Evolutionary conservation across 805 yeast genomes (phyloP), one percentile per base, ranked within the genome.

Genomic region (Zygoascus bituminiphila): DNA sequence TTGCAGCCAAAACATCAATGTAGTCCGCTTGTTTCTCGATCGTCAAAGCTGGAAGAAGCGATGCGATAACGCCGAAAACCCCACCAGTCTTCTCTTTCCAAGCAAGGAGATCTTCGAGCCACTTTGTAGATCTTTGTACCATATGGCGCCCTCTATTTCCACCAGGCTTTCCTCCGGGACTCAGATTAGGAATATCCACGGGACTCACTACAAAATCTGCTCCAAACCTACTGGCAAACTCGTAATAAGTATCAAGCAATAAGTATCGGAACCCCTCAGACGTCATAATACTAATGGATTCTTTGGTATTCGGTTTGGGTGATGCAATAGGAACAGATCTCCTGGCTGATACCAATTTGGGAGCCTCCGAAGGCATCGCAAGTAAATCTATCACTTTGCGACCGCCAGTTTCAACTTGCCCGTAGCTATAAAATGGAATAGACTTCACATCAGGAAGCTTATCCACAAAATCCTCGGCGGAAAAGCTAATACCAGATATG

Each of bases 381-480:
- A 64, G 47, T 5, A 63, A 36, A 31, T 54, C 58, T 33, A 52
- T 45, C 23, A 26, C 23, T 29, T 36, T 35, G 7, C 33, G 41
- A 12, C 47, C 47, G 10, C 12, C 42, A 15, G 12, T 39, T 4
- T 20, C 41, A 26, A 46, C 29, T 14, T 44, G 37, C 24, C 53
- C 48, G 46, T 38, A 47, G 37, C 35, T 41, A 33, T 51, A 47
- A 22, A 52, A 48, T 6, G 52, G 57, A 23, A 45, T 50, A 21
- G 19, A 2, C 31, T 36, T 38, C 1, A 36, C 29, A n/a, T 42
- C 20, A 19, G 55, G 62, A 38, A 45, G 55, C 57, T 43, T 57
- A 42, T 69, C 73, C 44, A 63, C 48, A 48, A 68, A 64, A 45
- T 70, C 72, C 48, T 70, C 74, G 10, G 66, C 60, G 12, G 58